A percentile compares a stretch with the other conserved stretches of the same genome.
phyloP scores from a whole-genome alignment of 345 rosid genomes.

The Draba incana region DNA sequence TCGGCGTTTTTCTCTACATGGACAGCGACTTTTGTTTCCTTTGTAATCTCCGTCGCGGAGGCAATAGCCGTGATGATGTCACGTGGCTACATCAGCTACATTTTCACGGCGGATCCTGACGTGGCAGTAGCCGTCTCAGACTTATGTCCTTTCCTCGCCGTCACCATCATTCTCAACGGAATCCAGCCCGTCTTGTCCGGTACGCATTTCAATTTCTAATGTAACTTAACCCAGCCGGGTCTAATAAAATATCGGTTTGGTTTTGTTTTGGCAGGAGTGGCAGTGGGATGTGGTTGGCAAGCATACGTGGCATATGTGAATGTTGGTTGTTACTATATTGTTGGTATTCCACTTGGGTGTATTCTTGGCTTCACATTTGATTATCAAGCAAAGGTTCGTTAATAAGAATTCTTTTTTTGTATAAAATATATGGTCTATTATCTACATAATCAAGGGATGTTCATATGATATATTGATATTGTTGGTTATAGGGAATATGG shows the following conservation, averaged over 20 bases:
- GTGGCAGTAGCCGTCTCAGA: slow-evolving; percentile 71
- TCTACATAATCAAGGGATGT: too few species aligned
- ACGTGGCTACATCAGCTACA: slow-evolving; percentile 52
- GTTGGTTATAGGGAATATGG: slow-evolving; percentile 56
- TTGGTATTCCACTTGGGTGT: slow-evolving; percentile 61
- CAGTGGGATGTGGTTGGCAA: slow-evolving; percentile 84
- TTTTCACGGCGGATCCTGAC: slow-evolving; percentile 54
- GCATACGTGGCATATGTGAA: slow-evolving; percentile 67
- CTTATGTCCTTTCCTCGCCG: slow-evolving; percentile 61
- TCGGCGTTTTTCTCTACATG: slow-evolving; percentile 58
- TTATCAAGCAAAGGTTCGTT: slow-evolving; percentile 53
- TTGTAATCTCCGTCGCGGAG: slow-evolving; percentile 41
- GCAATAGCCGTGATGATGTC: slow-evolving; percentile 38
- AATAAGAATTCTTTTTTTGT: background rate
- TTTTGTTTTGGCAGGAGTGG: slow-evolving; percentile 52
- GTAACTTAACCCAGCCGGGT: background rate
- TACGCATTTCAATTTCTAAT: background rate
- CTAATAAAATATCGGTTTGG: background rate
- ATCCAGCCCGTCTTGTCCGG: slow-evolving; percentile 69
- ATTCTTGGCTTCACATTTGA: slow-evolving; percentile 58
- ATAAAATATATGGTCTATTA: background rate
- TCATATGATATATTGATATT: background rate
- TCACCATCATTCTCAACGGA: slow-evolving; percentile 64
- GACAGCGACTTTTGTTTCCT: slow-evolving; percentile 49
- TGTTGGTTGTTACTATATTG: slow-evolving; percentile 57